Percentiles rank a stretch among this genome's conserved stretches.
These are phyloP conservation scores for Phytopythium cucurbitacearum DNA, from an alignment of 352 stramenopile genomes.

Conservation along the genomic window DNA sequence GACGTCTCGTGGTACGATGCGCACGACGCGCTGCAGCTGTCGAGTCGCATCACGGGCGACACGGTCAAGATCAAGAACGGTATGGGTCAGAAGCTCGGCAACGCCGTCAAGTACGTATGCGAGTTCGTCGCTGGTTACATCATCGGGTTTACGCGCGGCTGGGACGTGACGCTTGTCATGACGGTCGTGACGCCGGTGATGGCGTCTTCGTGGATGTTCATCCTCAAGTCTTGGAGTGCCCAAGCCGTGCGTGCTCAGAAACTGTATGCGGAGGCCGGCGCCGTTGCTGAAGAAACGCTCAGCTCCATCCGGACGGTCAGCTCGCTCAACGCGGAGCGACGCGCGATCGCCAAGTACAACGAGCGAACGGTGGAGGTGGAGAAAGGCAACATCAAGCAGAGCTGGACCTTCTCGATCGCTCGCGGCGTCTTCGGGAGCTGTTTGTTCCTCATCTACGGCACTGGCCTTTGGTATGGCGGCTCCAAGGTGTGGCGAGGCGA, in stretches of 20 bases:
- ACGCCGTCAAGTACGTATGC: constrained; percentile 22
- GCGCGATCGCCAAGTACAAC: constrained; percentile 14
- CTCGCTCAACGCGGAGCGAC: constrained; percentile 20
- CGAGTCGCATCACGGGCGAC: constrained; percentile 23
- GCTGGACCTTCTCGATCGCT: constrained; percentile 8
- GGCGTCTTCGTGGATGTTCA: constrained; percentile 4
- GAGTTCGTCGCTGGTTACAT: constrained; percentile 28
- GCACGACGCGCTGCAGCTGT: constrained; percentile 18
- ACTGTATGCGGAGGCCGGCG: constrained; percentile 34
- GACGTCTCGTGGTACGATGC: constrained; percentile 34
- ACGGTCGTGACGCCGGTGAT: constrained; percentile 11
- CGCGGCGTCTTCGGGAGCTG: constrained; percentile 15
- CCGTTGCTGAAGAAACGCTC: constrained; percentile 39
- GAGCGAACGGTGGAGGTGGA: constrained; percentile 11
- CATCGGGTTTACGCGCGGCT: constrained; percentile 13
- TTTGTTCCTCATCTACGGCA: constrained; percentile 27
- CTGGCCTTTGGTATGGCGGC: constrained; percentile 30
- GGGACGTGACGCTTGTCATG: constrained; percentile 30
- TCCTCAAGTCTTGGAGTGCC: constrained; percentile 6
- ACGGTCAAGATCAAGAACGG: constrained; percentile 36
- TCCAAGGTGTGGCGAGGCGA: constrained; percentile 21
- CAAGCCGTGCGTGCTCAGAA: constrained; percentile 6
- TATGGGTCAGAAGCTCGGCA: constrained; percentile 36
- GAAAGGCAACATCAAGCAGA: constrained; percentile 11
- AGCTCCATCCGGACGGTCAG: constrained; percentile 32